Evolutionary conservation across 345 rosid genomes (phyloP), one percentile per base, ranked within the genome.

Genomic region (Lenwebbia sp.): DNA sequence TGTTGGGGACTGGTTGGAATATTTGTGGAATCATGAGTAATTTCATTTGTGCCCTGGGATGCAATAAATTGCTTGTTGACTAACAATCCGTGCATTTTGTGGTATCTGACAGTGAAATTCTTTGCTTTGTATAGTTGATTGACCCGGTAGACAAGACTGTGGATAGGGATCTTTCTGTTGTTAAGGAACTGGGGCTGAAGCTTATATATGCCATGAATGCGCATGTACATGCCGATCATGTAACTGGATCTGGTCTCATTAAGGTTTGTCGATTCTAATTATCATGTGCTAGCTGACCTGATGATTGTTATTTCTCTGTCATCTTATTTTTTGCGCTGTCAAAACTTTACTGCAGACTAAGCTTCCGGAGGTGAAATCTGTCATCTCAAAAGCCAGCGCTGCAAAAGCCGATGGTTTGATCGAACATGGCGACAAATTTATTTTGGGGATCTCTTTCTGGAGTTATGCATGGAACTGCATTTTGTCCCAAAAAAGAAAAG

Each of bases 151-250:
- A n/a, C n/a, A n/a, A n/a, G n/a, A n/a, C n/a, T n/a, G n/a, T n/a
- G n/a, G n/a, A n/a, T n/a, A n/a, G n/a, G n/a, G n/a, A n/a, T n/a
- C 86, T 97, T 88, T 87, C 83, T 6, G 89, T 97, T 83, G 90
- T 96, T 13, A 91, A 88, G 86, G 98, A 97, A 47, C 82, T 97
- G 87, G 98, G 98, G 1, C 74, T 96, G 86, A 96, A 93, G 93
- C 95, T 96, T n/a, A 65, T 92, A 3, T 96, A 96, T 91, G 99
- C 95, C 6, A 85, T 93, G 91, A 97, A 96, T 93, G 96, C 99
- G 52, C 99, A 96, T 90, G 99, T 96, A 11, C 99, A 97, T 91
- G 99, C 99, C 54, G 99, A 97, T 92, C 99, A 97, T 90, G 92
- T 97, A 57, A 97, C 98, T 26, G 99, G 99, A 44, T 92, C 99